Conservation (phyloP, 495 filamentous ascomycete genomes). For the Choiromyces venosus region DNA sequence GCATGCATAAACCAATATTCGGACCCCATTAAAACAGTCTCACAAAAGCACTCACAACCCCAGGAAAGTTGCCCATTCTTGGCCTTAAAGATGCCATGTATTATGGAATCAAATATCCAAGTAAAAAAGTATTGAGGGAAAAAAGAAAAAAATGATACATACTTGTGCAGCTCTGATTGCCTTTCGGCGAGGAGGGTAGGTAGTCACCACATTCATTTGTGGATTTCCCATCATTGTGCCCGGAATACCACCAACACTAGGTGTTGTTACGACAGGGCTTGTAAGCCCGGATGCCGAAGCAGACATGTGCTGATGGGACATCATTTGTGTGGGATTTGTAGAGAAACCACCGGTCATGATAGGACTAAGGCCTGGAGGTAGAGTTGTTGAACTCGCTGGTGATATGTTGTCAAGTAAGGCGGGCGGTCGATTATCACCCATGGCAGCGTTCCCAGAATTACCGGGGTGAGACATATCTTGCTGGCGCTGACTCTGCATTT, state of each 20-base stretch:
- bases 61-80: not conserved
- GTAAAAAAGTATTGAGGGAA: not conserved
- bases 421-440: conserved; percentile 27
- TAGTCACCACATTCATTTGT: conserved; percentile 38
- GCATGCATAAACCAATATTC: not conserved
- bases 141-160: conserved; percentile 20
- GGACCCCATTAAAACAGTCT: not conserved
- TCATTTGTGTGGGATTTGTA: conserved; percentile 26
- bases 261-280: conserved; percentile 28
- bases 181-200: conserved; percentile 42
- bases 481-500: conserved; percentile 12
- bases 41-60: not conserved
- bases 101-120: not conserved
- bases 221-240: conserved; percentile 34
- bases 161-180: conserved; percentile 43
- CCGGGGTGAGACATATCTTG: not conserved
- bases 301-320: conserved; percentile 29
- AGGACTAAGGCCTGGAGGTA: conserved; percentile 31
- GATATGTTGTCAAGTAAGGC: conserved; percentile 29
- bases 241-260: conserved; percentile 18
- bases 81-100: not conserved
- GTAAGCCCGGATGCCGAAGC: conserved; percentile 23
- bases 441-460: not conserved
- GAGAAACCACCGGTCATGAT: conserved; percentile 32
- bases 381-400: conserved; percentile 28